Evolutionary conservation across 2,329 filamentous ascomycete genomes (phyloP).

Genomic region (Curvularia hawaiiensis): DNA sequence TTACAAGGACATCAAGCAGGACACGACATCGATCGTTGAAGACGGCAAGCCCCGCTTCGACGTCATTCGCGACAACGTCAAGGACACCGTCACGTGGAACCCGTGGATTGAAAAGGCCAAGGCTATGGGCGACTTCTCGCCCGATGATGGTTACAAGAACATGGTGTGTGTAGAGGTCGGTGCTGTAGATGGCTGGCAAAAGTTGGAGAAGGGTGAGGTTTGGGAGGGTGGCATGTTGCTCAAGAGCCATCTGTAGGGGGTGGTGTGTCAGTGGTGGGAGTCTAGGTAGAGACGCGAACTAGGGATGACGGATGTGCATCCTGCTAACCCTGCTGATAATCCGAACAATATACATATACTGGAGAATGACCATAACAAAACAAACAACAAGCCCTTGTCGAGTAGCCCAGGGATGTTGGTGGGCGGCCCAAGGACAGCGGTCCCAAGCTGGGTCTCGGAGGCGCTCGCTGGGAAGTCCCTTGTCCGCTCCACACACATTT

Average conservation of each 20-base stretch:
- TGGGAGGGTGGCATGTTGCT: constrained; percentile 69
- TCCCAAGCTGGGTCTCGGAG: constrained; percentile 1
- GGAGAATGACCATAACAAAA: constrained; percentile 1
- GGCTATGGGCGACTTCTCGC: constrained; percentile 83
- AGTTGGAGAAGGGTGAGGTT: constrained; percentile 77
- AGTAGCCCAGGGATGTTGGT: not conserved
- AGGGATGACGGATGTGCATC: not conserved
- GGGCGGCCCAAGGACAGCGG: constrained; percentile 1
- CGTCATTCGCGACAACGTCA: constrained; percentile 81
- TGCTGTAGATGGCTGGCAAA: constrained; percentile 79
- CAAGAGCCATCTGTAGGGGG: constrained; percentile 46
- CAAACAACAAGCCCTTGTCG: not conserved
- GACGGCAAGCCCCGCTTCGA: constrained; percentile 69
- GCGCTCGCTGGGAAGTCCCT: constrained; percentile 18
- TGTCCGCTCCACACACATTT: constrained; percentile 15
- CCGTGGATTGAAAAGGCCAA: constrained; percentile 88
- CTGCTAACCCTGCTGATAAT: not conserved
- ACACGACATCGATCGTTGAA: constrained; percentile 68
- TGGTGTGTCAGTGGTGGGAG: not conserved
- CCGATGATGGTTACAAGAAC: constrained; percentile 86
- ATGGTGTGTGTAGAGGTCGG: constrained; percentile 97
- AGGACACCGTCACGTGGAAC: constrained; percentile 95
- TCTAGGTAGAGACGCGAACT: not conserved
- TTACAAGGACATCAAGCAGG: constrained; percentile 70
- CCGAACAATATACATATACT: not conserved